Conservation (phyloP, 116 monocot genomes). For the Dioscorea cayenensis region DNA sequence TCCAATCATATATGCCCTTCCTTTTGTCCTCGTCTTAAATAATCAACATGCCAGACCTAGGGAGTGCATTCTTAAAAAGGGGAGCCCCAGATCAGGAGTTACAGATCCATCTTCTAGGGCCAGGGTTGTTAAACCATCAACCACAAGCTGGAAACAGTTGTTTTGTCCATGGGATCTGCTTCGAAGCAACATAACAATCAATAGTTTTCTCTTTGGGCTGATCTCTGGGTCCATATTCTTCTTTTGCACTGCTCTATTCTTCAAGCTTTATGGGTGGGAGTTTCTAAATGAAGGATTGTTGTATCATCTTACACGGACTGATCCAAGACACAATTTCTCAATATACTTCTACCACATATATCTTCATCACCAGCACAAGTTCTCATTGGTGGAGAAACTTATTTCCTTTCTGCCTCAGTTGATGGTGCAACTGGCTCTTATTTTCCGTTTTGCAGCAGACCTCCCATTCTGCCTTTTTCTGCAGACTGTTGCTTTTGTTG, state of each 20-base stretch:
- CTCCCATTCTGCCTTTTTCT: slow-evolving; percentile 80
- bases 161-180: slow-evolving; percentile 18
- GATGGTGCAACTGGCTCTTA: slow-evolving; percentile 63
- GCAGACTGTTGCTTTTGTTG: slow-evolving; percentile 13
- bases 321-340: slow-evolving; percentile 97
- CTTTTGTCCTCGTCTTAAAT: slow-evolving; percentile 54
- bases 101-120: slow-evolving; percentile 4
- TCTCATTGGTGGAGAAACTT: slow-evolving; percentile 76
- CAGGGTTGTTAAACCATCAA: slow-evolving; percentile 6
- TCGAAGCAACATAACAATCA: slow-evolving; percentile 36
- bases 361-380: slow-evolving; percentile 73
- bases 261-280: slow-evolving; percentile 85
- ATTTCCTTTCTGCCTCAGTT: slow-evolving; percentile 68
- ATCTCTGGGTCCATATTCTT: slow-evolving; percentile 75
- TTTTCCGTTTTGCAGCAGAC: slow-evolving; percentile 56
- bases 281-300: slow-evolving; percentile 85
- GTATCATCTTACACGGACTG: slow-evolving; percentile 90
- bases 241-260: slow-evolving; percentile 58
- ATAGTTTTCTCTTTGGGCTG: slow-evolving; percentile 71
- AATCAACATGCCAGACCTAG: slow-evolving; percentile 10
- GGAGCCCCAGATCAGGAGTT: slow-evolving; percentile 19
- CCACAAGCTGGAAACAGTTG: background rate
- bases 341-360: slow-evolving; percentile 97
- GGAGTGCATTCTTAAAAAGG: slow-evolving; percentile 29
- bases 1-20: slow-evolving; percentile 87